Conservation (phyloP, 2,329 filamentous ascomycete species). For the Curvularia sp. region DNA sequence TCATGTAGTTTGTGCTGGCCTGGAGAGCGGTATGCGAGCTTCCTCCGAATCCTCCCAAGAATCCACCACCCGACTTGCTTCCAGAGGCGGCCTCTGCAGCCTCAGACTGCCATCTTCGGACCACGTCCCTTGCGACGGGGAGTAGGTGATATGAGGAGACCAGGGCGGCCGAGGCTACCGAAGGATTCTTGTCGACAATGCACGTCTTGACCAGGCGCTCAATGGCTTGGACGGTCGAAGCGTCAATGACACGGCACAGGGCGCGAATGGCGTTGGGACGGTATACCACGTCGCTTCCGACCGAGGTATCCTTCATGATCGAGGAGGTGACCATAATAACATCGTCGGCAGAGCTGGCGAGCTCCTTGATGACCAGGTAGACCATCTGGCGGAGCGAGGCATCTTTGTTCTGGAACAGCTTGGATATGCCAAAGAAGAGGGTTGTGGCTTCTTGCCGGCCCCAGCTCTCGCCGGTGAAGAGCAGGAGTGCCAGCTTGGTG, state of each 20-base stretch:
- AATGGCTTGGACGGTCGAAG: slow-evolving; percentile 94
- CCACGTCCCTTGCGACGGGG: slow-evolving; percentile 92
- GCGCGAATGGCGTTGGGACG: slow-evolving; percentile 95
- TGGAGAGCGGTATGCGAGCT: slow-evolving; percentile 74
- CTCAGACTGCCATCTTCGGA: slow-evolving; percentile 97
- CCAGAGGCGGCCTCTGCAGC: slow-evolving; percentile 95
- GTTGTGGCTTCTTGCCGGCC: slow-evolving; percentile 96
- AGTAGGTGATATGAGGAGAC: slow-evolving; percentile 98
- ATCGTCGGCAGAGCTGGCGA: slow-evolving; percentile 93
- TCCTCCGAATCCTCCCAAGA: slow-evolving; percentile 91
- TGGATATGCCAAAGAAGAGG: slow-evolving; percentile 96
- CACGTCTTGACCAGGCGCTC: slow-evolving; percentile 99
- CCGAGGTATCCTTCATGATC: slow-evolving; percentile 99
- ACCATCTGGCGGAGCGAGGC: slow-evolving; percentile 98
- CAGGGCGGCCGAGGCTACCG: slow-evolving; percentile 92
- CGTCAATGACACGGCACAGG: slow-evolving; percentile 93
- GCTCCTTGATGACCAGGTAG: slow-evolving; percentile 96
- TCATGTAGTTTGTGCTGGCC: slow-evolving; percentile 86
- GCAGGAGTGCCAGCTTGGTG: slow-evolving; percentile 93
- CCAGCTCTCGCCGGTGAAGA: slow-evolving; percentile 97
- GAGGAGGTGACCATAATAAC: slow-evolving; percentile 99
- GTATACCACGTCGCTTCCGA: slow-evolving; percentile 82
- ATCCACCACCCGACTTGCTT: slow-evolving; percentile 85
- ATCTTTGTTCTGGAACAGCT: slow-evolving; percentile 99
- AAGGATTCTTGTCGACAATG: slow-evolving; percentile 98